Evolutionary conservation across 2,329 filamentous ascomycete genomes (phyloP).

Genomic region (Leptographium lundbergii): DNA sequence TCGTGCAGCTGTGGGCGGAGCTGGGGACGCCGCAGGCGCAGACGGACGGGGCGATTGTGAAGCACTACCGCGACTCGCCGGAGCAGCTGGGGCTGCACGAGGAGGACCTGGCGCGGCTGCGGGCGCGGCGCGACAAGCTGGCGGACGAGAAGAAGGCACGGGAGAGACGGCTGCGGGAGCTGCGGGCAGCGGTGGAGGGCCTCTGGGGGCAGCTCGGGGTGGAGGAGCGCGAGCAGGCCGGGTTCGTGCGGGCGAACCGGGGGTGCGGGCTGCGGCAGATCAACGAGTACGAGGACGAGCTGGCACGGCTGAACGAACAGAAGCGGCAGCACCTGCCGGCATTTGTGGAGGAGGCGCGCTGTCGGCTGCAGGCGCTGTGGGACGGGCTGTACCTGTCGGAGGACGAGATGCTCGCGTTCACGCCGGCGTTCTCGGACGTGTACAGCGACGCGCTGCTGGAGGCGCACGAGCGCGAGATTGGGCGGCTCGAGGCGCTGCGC

Average conservation of each 20-base stretch:
- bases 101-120: conserved; percentile 66
- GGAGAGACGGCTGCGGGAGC: conserved; percentile 62
- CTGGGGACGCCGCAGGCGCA: conserved; percentile 88
- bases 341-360: conserved; percentile 89
- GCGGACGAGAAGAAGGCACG: conserved; percentile 78
- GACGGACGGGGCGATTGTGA: conserved; percentile 75
- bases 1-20: conserved; percentile 92
- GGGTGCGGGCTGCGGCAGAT: conserved; percentile 85
- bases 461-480: conserved; percentile 86
- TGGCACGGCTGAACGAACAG: conserved; percentile 73
- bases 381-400: conserved; percentile 88
- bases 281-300: conserved; percentile 91
- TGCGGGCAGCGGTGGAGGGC: conserved; percentile 64
- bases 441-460: conserved; percentile 93
- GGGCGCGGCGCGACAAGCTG: conserved; percentile 66
- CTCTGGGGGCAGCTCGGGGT: conserved; percentile 84
- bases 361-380: conserved; percentile 88
- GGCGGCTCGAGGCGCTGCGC: conserved; percentile 63
- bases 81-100: conserved; percentile 90
- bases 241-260: conserved; percentile 75
- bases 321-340: conserved; percentile 91
- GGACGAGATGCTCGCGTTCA: conserved; percentile 97
- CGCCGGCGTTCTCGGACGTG: conserved; percentile 91
- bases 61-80: conserved; percentile 78
- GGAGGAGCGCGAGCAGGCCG: conserved; percentile 69